Base-by-base conservation (phyloP, 805 yeast genomes). In the Lipomyces japonicus region DNA sequence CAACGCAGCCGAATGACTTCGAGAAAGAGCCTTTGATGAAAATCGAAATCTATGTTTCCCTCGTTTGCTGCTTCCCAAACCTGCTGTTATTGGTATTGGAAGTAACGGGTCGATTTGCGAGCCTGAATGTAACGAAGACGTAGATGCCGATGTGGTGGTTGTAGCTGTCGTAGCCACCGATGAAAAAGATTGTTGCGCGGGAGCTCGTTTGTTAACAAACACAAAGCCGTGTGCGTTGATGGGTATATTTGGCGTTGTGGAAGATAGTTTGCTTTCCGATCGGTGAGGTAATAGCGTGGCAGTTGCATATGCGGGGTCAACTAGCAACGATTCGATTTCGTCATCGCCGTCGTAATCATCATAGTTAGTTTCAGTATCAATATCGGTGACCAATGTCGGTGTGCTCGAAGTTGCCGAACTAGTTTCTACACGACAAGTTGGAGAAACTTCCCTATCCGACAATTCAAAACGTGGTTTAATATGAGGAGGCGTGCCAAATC, bases 101-200 rank as follows among this genome's bases (percentile, higher is more conserved):
- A 21, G 24, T 9, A 23, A 39, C 14, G 24, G 42, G 12, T 39
- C 42, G 14, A 23, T 24, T 2, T 24, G 30, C 4, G 42, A 39
- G n/a, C 18, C 7, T 10, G 42, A 39, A 9, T 14, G 28, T 5
- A 39, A 10, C n/a, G 45, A 42, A 14, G 36, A 19, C 4, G 25
- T 22, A 4, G 42, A 39, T 3, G 19, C 42, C 16, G 45, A 42
- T 12, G 26, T 42, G 3, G 38, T 42, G 14, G 43, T 12, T 21
- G 45, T 42, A 21, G 22, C 24, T 30, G 45, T 18, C 14, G 45
- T 28, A n/a, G 45, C 32, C 16, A 25, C 45, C 5, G 39, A 32
- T 31, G 45, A 42, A 30, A 32, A 42, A 3, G 45, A 42, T 19
- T 42, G 38, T 16, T 42, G 26, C 19, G 31, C 32, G 12, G 14